A percentile compares a stretch with the other conserved stretches of the same genome.
These are phyloP conservation scores for Amylocarpus encephaloides DNA, from an alignment of 2,329 filamentous ascomycete species.

Conservation along the genomic window DNA sequence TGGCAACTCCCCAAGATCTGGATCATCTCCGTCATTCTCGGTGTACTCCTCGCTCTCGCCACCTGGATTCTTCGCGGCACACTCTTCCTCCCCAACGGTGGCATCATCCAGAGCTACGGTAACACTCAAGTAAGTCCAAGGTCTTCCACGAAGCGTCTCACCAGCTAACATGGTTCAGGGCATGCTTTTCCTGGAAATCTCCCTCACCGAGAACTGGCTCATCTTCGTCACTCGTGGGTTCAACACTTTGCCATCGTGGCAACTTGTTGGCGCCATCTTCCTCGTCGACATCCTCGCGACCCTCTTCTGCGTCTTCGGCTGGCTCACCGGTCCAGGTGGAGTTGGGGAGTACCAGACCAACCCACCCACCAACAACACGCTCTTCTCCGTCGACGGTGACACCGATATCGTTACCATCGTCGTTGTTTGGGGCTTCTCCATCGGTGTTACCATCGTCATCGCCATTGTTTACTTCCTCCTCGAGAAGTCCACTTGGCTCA, in stretches of 20 bases:
- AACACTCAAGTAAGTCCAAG: conserved; percentile 34
- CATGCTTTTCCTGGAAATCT: conserved; percentile 68
- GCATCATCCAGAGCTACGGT: conserved; percentile 69
- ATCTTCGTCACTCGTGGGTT: conserved; percentile 72
- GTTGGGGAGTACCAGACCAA: conserved; percentile 31
- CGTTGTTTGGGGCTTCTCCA: conserved; percentile 59
- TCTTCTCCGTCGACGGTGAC: conserved; percentile 35
- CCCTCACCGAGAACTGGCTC: conserved; percentile 70
- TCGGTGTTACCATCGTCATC: conserved; percentile 58
- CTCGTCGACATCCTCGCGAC: conserved; percentile 66
- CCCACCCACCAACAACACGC: conserved; percentile 32
- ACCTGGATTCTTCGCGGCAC: conserved; percentile 71
- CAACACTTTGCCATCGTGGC: conserved; percentile 68
- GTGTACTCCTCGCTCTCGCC: conserved; percentile 58
- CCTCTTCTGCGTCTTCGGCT: conserved; percentile 69
- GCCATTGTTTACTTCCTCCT: conserved; percentile 59
- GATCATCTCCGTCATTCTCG: conserved; percentile 66
- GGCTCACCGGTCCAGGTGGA: conserved; percentile 57
- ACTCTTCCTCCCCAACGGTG: conserved; percentile 62
- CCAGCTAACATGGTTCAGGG: conserved; percentile 46
- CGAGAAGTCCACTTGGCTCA: conserved; percentile 51
- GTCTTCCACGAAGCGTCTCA: not conserved
- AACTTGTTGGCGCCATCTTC: conserved; percentile 64
- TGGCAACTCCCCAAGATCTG: conserved; percentile 80
- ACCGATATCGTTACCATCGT: conserved; percentile 55